Evolutionary conservation across 768 basidiomycete genomes (phyloP), one percentile per base, ranked within the genome.

Genomic region (Amanita polypyramis): DNA sequence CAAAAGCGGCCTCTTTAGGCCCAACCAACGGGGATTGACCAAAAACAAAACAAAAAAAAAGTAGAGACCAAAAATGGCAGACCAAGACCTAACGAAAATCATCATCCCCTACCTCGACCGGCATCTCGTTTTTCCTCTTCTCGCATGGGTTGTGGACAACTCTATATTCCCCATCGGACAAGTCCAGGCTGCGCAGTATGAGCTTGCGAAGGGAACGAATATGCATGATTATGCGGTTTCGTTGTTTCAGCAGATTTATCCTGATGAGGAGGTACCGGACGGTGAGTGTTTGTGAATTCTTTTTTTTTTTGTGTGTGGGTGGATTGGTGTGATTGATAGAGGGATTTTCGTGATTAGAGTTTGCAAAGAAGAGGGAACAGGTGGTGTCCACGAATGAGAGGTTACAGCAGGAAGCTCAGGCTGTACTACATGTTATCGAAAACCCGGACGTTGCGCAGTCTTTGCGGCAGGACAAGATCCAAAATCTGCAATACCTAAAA

Each of bases 371-470:
- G 62, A 79, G 91, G 50, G 77, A 82, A 61, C 82, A 76, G 52
- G 92, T 88, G 2, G 79, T 95, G 23, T 80, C 79, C 42, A 89
- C 83, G 15, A 85, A 92, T 54, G 84, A 93, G 60, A 75, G 79
- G 41, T 72, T 99, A 37, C 81, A 89, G 58, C 83, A 87, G 52
- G 88, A 94, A 63, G 95, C 95, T 0, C 87, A 92, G 60, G 85
- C 85, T 7, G 92, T 98, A 34, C 69, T 97, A 51, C 88, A 95
- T 60, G 92, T 97, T 40, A 98, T 99, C 62, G 88, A 94, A 64
- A 94, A 93, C 58, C 92, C 93, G 1, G 93, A 96, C 53, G 94
- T 98, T 20, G 95, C 90, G 5, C 90, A 93, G 54, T 82, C 91
- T 7, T 70, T 99, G 47, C 82, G 93, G 41, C 91, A 94, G 65